These are phyloP conservation scores for Hypoxylon sp. DNA, from an alignment of 2,329 filamentous ascomycete species.

Conservation along the genomic window DNA sequence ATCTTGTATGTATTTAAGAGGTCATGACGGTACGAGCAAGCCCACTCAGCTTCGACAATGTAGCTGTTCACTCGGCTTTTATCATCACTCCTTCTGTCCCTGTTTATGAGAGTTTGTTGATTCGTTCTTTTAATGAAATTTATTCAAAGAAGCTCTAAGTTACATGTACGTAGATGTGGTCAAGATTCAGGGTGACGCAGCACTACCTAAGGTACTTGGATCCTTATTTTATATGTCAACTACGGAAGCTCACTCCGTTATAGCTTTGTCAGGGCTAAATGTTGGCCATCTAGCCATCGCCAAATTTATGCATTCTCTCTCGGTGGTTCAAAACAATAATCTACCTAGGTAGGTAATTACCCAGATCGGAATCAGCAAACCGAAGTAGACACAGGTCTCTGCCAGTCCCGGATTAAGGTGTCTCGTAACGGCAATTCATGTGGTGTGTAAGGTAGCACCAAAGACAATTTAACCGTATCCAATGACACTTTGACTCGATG, in stretches of 20 bases:
- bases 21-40: neutral
- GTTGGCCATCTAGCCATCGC: slow-evolving; percentile 11
- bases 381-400: slow-evolving; percentile 2
- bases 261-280: slow-evolving; percentile 32
- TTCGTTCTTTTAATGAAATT: neutral
- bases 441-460: slow-evolving; percentile 13
- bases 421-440: slow-evolving; percentile 34
- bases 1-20: slow-evolving; percentile 20
- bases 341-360: slow-evolving; percentile 12
- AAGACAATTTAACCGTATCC: slow-evolving; percentile 39
- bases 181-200: slow-evolving; percentile 12
- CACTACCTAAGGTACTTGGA: neutral
- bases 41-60: neutral
- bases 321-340: slow-evolving; percentile 1
- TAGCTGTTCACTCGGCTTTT: neutral
- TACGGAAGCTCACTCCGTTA: slow-evolving; percentile 30
- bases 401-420: slow-evolving; percentile 26
- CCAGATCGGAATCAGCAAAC: slow-evolving; percentile 28
- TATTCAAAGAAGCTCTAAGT: neutral
- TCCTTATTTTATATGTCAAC: slow-evolving; percentile 20
- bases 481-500: slow-evolving; percentile 21
- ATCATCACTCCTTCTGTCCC: neutral
- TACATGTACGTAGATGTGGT: slow-evolving; percentile 3
- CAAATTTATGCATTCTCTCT: slow-evolving; percentile 3
- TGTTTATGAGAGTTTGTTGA: neutral